Percentiles rank a stretch among this genome's conserved stretches.
Conservation (phyloP, 129 eudicot species). For the Scalesia atractyloides region DNA sequence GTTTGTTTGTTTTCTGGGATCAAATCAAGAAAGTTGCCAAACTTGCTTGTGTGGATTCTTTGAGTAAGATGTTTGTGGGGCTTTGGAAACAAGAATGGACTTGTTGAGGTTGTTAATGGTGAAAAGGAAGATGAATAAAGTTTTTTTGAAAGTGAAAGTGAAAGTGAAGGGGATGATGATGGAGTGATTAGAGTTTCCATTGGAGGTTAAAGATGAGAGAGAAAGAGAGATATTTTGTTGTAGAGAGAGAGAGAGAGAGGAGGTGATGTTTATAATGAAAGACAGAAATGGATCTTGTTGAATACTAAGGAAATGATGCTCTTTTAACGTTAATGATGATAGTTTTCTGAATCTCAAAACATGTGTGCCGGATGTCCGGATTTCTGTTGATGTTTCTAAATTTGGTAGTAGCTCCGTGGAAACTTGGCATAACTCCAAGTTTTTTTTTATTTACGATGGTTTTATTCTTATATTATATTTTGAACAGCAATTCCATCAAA, state of each 20-base stretch:
- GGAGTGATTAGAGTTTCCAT: slow-evolving; percentile 57
- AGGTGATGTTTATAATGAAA: slow-evolving; percentile 22
- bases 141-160: slow-evolving; percentile 8
- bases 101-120: slow-evolving; percentile 27
- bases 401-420: neutral
- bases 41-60: slow-evolving; percentile 42
- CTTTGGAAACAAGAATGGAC: slow-evolving; percentile 28
- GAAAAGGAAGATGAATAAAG: slow-evolving; percentile 9
- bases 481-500: too few relatives aligned
- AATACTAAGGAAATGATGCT: slow-evolving; percentile 26
- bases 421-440: slow-evolving; percentile 3
- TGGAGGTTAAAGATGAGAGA: slow-evolving; percentile 22
- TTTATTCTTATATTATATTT: too few relatives aligned
- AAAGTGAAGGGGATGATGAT: slow-evolving; percentile 37
- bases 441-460: slow-evolving; percentile 1
- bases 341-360: neutral
- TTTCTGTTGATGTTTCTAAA: neutral
- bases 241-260: slow-evolving; percentile 12
- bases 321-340: slow-evolving; percentile 14
- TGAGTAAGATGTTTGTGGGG: slow-evolving; percentile 17
- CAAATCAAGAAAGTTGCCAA: slow-evolving; percentile 65
- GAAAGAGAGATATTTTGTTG: slow-evolving; percentile 22
- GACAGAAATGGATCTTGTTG: slow-evolving; percentile 21
- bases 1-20: slow-evolving; percentile 53
- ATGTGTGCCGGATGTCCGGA: neutral